These are phyloP conservation scores for Pulicaria dysenterica DNA, from an alignment of 129 eudicot species.

Conservation along the genomic window DNA sequence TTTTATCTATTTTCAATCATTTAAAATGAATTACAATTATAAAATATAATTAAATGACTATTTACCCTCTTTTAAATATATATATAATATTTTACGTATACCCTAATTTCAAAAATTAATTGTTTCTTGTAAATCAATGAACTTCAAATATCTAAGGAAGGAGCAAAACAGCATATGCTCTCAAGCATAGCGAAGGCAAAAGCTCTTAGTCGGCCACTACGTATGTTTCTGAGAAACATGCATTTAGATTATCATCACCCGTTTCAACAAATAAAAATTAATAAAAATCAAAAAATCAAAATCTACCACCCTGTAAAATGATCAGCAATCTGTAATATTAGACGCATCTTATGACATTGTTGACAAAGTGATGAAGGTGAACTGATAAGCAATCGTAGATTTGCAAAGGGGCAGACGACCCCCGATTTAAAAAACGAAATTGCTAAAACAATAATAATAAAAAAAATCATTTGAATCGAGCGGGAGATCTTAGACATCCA, in stretches of 20 bases:
- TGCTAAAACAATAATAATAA: not conserved
- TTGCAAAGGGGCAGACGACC: constrained; percentile 47
- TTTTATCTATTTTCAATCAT: no score
- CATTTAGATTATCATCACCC: constrained; percentile 37
- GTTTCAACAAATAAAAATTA: not conserved
- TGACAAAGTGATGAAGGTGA: constrained; percentile 48
- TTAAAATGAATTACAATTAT: no score
- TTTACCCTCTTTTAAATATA: no score
- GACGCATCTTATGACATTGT: not conserved
- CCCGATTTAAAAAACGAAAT: constrained; percentile 8
- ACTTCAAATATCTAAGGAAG: constrained; percentile 57
- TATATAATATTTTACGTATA: no score
- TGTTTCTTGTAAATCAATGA: not conserved
- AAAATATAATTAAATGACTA: no score
- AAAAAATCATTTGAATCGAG: not conserved
- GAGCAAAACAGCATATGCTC: constrained; percentile 38
- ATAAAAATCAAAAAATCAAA: not conserved
- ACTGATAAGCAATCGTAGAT: constrained; percentile 23
- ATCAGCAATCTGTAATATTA: constrained; percentile 21
- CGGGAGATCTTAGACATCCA: constrained; percentile 42
- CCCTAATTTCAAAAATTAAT: not conserved
- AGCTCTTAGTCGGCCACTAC: constrained; percentile 51
- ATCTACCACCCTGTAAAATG: constrained; percentile 40
- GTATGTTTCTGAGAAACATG: constrained; percentile 50
- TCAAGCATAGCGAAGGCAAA: constrained; percentile 56